Base-by-base conservation (phyloP, 2,329 filamentous ascomycete species). In the Emydomyces testavorans region DNA sequence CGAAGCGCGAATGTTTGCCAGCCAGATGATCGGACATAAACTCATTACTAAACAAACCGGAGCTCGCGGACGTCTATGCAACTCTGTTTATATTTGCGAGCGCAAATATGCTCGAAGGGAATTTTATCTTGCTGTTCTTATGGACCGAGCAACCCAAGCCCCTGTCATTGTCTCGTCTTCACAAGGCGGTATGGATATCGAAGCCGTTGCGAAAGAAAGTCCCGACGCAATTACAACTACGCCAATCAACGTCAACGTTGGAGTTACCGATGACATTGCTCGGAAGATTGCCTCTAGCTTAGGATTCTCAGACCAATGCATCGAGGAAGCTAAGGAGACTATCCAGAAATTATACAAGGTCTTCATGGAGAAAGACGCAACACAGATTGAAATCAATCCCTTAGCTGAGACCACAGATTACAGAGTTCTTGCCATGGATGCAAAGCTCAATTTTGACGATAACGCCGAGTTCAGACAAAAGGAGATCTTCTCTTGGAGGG, bases 11-110 rank as follows among this genome's bases (percentile, higher is more conserved):
- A 94, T 96, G 81, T 94, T 98, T 67, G 90, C 92, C 60, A 79
- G 90, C 60, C 89, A 98, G 76, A 98, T 98, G 92, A 96, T 98
- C 71, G 92, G 92, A 65, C 90, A 98, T 76, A 95, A 95, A 74
- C 87, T 98, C 71, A 80, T 98, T 72, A 98, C 92, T 70, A 98
- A 98, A 81, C 92, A 98, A 77, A 98, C 92, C 51, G 92, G 92
- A 68, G 86, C 90, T 60, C 79, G 71, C 60, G 92, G 92, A 65
- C 87, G 92, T 68, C 80, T 94, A 67, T 98, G 92, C 79, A 96
- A 85, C 71, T 79, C 89, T 55, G 92, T 98, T 66, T 96, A 94
- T 77, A 96, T 98, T 67, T 94, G 90, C 73, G 92, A 98, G 79
- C 89, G 92, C 78, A 98, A 98, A 77, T 98, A 95, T 65, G 92